Evolutionary conservation across 2,329 filamentous ascomycete genomes (phyloP), one percentile per base, ranked within the genome.

Genomic region (Hortaea sp.): DNA sequence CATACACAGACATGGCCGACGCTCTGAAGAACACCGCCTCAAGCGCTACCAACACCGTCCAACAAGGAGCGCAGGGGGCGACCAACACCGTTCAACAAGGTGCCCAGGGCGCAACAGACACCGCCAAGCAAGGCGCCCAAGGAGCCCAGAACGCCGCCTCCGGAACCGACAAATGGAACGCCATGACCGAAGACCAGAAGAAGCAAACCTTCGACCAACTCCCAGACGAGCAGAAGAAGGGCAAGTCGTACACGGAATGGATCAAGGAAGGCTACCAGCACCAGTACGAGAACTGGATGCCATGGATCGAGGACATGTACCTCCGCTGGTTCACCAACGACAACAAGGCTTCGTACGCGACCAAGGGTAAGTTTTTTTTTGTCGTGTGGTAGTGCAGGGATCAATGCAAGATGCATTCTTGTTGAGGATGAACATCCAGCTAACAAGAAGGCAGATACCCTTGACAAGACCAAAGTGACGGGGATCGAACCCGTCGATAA

Each of bases 261-360:
- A 64, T 74, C 49, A 78, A 74, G 61, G 65, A 79, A 47, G 78
- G 75, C 43, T 87, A 86, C 71, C 81, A 84, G 67, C 67, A 76
- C 45, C 79, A 86, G 63, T 86, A 87, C 66, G 82, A 87, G 61
- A 74, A 68, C 57, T 88, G 84, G 84, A 75, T 85, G 62, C 84
- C 84, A 1, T 87, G 84, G 83, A 69, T 86, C 47, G 83, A 88
- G 64, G 84, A 88, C 63, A 65, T 79, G 49, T 85, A 85, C 62
- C 73, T 88, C 29, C 72, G 74, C 44, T 86, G 78, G 72, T 86
- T 86, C 65, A 84, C 81, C 57, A 82, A 81, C 52, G 82, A 86
- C 60, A 88, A 88, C 73, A 86, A 88, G 66, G 77, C 81, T 5
- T 82, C 77, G 61, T 87, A 87, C 58, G 71, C 78, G 5, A 74